These are phyloP conservation scores for Musa troglodytarum DNA, from an alignment of 176 grass and related monocot species.

Conservation along the genomic window DNA sequence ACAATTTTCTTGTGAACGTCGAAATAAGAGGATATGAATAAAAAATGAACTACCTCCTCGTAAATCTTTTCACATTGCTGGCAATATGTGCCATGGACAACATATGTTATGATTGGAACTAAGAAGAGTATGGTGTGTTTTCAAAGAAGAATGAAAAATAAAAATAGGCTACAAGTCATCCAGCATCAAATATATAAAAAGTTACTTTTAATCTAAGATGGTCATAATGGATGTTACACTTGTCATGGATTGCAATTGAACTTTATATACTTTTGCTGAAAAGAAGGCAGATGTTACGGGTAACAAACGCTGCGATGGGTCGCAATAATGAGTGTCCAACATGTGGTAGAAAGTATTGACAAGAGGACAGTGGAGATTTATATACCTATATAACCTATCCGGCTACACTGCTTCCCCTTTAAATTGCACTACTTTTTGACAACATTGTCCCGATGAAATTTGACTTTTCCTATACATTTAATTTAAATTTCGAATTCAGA, in stretches of 20 bases:
- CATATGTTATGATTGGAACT: no score
- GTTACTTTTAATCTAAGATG: no score
- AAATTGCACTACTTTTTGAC: background rate
- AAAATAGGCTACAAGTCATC: no score
- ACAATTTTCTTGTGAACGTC: background rate
- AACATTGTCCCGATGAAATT: background rate
- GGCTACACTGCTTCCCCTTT: background rate
- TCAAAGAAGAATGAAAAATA: no score
- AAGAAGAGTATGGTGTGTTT: no score
- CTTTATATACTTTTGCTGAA: background rate
- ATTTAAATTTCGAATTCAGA: conserved; percentile 9
- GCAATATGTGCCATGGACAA: no score
- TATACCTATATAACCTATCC: background rate
- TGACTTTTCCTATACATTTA: background rate
- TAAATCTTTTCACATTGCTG: no score
- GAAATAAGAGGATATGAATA: no score
- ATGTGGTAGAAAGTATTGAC: background rate
- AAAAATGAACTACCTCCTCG: no score
- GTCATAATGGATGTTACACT: no score
- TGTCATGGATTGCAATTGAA: background rate
- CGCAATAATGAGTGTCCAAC: background rate
- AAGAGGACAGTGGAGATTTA: background rate
- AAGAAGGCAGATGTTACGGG: background rate
- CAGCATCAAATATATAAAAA: no score
- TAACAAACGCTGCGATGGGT: background rate